Evolutionary conservation across 305 asterid genomes (phyloP), one percentile per base, ranked within the genome.

Genomic region (Andrographis paniculata): DNA sequence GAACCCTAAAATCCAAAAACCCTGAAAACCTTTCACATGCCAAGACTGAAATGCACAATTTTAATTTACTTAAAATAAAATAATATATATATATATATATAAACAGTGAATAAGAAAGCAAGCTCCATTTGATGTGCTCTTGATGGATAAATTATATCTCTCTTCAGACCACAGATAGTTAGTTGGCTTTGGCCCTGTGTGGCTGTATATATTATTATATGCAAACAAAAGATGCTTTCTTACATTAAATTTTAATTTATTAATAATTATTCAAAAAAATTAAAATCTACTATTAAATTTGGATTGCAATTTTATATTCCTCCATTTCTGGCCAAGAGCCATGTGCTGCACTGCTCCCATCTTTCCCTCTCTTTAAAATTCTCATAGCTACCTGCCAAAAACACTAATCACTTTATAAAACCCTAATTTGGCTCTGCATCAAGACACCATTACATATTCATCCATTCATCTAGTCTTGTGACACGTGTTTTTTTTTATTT

Each of bases 181-280:
- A 17, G 42, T n/a, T 37, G 42, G 42, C 17, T 37, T 37, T 37
- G 42, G 42, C 42, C 12, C 42, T n/a, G n/a, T n/a, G n/a, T n/a
- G n/a, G n/a, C n/a, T n/a, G n/a, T n/a, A n/a, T n/a, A n/a, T n/a
- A n/a, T n/a, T n/a, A n/a, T n/a, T n/a, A 37, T 37, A 7, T 2
- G 12, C 17, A 37, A 37, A 37, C 42, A n/a, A 2, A 37, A 37
- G 42, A 37, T 37, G 37, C 37, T 31, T 10, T 31, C 12, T 4
- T 31, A 4, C 37, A 5, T 31, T n/a, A n/a, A n/a, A 11, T 31
- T 31, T 31, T 31, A 5, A 11, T 10, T n/a, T n/a, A n/a, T n/a
- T n/a, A n/a, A n/a, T n/a, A n/a, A n/a, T n/a, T n/a, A n/a, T n/a
- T n/a, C n/a, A n/a, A n/a, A n/a, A n/a, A n/a, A n/a, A n/a, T n/a